Evolutionary conservation across 2,329 filamentous ascomycete species (phyloP), one percentile per base, ranked within the genome.

Genomic region (Hyphodiscus sp.): DNA sequence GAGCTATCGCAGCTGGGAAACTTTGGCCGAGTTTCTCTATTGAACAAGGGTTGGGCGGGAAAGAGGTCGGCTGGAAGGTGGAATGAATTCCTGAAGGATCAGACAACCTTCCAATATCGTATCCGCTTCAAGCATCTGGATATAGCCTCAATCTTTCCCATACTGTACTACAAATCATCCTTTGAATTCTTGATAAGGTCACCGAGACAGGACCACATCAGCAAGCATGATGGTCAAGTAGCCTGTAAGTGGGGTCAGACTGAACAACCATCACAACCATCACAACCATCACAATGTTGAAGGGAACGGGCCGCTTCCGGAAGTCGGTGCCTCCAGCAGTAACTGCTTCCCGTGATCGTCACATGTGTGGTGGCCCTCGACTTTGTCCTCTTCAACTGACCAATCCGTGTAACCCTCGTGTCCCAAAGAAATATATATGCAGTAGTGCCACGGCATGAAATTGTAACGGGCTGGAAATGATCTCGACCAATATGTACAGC

Each of bases 321-420:
- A 38, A 38, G 58, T 48, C 53, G 50, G 53, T 47, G 54, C 52
- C 26, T 51, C 33, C 54, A 50, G 33, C 54, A 47, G 50, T 44
- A 26, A 16, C 49, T 51, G 50, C 33, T 60, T 63, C 59, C 64
- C 63, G 62, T 63, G 63, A 65, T 58, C 50, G 55, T 63, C 59
- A 61, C 59, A 61, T 62, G 63, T 55, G 45, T 55, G 45, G 51
- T 29, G 44, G 43, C 15, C 30, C 33, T 41, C 20, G 54, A 48
- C 29, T 33, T 47, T 47, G 38, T 49, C 30, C 45, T 49, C 51
- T 46, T 53, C 20, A 49, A 46, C 23, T 41, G 55, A 58, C 46
- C 47, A 61, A 53, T 51, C 45, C 20, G 62, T 65, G 57, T 57
- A 53, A 64, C 61, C 38, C 55, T 65, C 59, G 58, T 63, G 58